Evolutionary conservation across 805 yeast genomes (phyloP), one percentile per base, ranked within the genome.

Genomic region (Suhomyces kilbournensis): DNA sequence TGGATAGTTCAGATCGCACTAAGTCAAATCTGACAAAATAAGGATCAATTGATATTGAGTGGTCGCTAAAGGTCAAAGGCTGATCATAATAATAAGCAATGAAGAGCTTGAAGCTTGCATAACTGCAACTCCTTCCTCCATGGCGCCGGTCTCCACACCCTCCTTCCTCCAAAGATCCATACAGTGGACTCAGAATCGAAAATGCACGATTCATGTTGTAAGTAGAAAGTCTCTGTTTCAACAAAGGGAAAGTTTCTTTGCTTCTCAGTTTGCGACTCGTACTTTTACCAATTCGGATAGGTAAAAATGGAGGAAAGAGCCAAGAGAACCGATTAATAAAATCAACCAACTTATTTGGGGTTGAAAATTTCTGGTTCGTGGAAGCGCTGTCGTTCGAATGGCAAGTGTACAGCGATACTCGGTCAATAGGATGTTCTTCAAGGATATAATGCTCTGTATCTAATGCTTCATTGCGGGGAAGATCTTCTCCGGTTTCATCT

Each of bases 21-120:
- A 54, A 47, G 10, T 64, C 65, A 50, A 58, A 66, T 39, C 53
- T 53, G 44, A 56, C 60, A 56, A 66, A 69, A 26, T 57, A 47
- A 7, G 70, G 69, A 54, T 68, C 71, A 38, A 61, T 57, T 19
- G 52, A 48, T 26, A 66, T 45, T 39, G 53, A 51, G 38, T 59
- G 63, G 25, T 59, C 51, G 46, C 60, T 60, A 15, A 57, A 52
- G 6, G 63, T 65, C 44, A 65, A 57, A 10, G 60, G 54, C 47
- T 59, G 59, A 52, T 58, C 67, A 30, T 60, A 58, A 51, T 67
- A 69, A 35, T 61, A 59, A 26, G 56, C 56, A 14, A 58, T 53
- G 40, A 57, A 57, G 42, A 42, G 51, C 48, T 53, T 35, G 50
- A 60, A 56, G 19, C 43, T 43, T 7, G 54, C 46, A 22, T 42